These are phyloP conservation scores for Emiliania huxleyi DNA, from an alignment of 78 protist species.

Conservation along the genomic window DNA sequence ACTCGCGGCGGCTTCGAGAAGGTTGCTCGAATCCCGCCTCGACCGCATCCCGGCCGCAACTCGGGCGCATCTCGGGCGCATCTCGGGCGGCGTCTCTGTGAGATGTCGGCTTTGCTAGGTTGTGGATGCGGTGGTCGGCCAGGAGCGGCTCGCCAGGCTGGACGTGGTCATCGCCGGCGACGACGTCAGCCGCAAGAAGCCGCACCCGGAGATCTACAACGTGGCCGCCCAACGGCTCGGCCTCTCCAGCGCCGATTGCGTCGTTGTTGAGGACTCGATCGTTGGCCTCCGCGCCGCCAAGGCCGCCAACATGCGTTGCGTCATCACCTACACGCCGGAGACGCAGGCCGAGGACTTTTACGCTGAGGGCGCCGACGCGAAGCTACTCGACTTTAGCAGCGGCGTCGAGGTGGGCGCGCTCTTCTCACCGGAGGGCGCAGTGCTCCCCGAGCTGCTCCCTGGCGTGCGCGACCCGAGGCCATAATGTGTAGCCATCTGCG, in stretches of 20 bases:
- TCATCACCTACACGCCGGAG: background rate
- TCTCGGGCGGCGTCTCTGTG: too few species aligned
- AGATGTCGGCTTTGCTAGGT: too few species aligned
- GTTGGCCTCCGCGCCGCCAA: conserved; percentile 31
- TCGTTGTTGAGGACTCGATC: conserved; percentile 27
- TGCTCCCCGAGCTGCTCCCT: background rate
- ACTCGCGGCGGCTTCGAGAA: background rate
- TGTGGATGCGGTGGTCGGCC: background rate
- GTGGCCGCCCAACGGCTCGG: background rate
- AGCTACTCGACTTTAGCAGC: background rate
- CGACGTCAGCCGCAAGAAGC: conserved; percentile 22
- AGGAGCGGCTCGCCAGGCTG: background rate
- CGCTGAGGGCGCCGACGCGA: background rate
- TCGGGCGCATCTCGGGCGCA: too few species aligned
- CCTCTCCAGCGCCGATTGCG: background rate
- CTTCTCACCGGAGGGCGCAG: background rate
- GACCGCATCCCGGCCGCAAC: too few species aligned
- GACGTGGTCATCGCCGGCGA: conserved; percentile 38
- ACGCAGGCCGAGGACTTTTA: background rate
- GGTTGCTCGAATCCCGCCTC: too few species aligned
- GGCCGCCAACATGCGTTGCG: conserved; percentile 10
- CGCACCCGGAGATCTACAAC: conserved; percentile 34
- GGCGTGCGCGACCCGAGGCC: background rate
- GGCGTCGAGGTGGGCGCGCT: background rate
- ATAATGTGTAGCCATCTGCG: too few species aligned